Evolutionary conservation across 495 filamentous ascomycete genomes (phyloP).

Genomic region (Penicillium argentinense): DNA sequence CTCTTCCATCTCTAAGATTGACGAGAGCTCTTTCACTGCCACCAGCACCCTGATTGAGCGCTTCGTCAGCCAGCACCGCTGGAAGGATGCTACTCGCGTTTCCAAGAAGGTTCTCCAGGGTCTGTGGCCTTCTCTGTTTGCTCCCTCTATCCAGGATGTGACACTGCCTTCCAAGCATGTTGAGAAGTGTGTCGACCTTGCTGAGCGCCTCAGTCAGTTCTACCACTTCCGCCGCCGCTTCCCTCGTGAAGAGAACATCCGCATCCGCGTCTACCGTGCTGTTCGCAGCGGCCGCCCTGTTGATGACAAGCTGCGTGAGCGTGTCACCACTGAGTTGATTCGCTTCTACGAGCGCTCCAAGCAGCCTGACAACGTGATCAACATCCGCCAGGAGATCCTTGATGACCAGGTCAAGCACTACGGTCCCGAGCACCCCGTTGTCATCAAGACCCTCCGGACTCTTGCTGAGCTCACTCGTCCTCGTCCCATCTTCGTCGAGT

Average conservation of each 20-base stretch:
- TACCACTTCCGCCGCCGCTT: slow-evolving; percentile 37
- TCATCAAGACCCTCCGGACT: slow-evolving; percentile 35
- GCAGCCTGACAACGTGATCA: slow-evolving; percentile 35
- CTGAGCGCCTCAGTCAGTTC: slow-evolving; percentile 32
- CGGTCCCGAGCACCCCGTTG: slow-evolving; percentile 28
- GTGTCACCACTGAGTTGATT: slow-evolving; percentile 26
- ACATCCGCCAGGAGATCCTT: slow-evolving; percentile 30
- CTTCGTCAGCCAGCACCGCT: slow-evolving; percentile 36
- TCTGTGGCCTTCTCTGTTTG: slow-evolving; percentile 36
- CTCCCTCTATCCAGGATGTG: slow-evolving; percentile 33
- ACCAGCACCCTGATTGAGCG: slow-evolving; percentile 27
- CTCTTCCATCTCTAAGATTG: slow-evolving; percentile 19
- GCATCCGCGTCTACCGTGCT: slow-evolving; percentile 36
- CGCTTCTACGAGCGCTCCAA: slow-evolving; percentile 33
- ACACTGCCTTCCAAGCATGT: slow-evolving; percentile 26
- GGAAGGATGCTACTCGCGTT: slow-evolving; percentile 37
- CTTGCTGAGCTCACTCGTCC: slow-evolving; percentile 37
- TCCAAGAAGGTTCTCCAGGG: slow-evolving; percentile 35
- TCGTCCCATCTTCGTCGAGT: slow-evolving; percentile 33
- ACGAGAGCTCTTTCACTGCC: slow-evolving; percentile 31
- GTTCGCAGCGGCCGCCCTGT: slow-evolving; percentile 25
- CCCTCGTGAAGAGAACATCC: slow-evolving; percentile 35
- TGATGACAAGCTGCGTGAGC: slow-evolving; percentile 32
- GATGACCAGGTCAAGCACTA: slow-evolving; percentile 32
- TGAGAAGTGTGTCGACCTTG: slow-evolving; percentile 28